Base-by-base conservation (phyloP, 192 early-diverging fungal species). In the Linnemannia exigua region DNA sequence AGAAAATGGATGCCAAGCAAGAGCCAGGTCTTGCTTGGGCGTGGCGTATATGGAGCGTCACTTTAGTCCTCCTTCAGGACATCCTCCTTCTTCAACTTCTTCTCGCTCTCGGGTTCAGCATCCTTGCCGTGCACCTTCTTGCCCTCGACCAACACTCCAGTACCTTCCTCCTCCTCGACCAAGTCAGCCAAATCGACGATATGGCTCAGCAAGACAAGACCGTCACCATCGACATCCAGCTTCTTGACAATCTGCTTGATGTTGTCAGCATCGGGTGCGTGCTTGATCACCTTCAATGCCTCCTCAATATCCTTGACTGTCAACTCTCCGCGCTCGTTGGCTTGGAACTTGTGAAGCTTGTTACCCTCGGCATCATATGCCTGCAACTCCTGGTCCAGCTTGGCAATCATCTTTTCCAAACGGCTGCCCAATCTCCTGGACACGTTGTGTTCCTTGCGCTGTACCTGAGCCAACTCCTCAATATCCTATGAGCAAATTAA, bases 321-420 rank as follows among this genome's bases (percentile, higher is more conserved):
- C 71, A 96, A 89, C 84, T 93, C 89, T 58, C 95, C 94, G 12
- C 89, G 84, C 68, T 93, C 91, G 77, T 94, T 92, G 36, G 95
- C 91, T 77, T 91, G 89, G 76, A 96, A 90, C 17, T 91, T 82
- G 77, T 94, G 93, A 58, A 96, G 88, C 70, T 88, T 92, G 58
- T 89, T 90, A 17, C 94, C 94, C 77, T 93, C 93, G 1, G 82
- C 81, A 75, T 95, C 94, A 71, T 91, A 90, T 47, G 93, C 91
- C 61, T 90, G 81, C 19, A 96, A 73, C 76, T 97, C 95, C 61
- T 89, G 88, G 75, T 96, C 95, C 35, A 97, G 90, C 75, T 91
- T 92, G 66, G 83, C 77, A 74, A 97, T 91, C 95, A 97, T 95
- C 89, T 95, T 96, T 83, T 96, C 94, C 12, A 97, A 90, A 31